Base-by-base conservation (phyloP, 2,329 filamentous ascomycete genomes). In the Stagonosporopsis tanaceti region DNA sequence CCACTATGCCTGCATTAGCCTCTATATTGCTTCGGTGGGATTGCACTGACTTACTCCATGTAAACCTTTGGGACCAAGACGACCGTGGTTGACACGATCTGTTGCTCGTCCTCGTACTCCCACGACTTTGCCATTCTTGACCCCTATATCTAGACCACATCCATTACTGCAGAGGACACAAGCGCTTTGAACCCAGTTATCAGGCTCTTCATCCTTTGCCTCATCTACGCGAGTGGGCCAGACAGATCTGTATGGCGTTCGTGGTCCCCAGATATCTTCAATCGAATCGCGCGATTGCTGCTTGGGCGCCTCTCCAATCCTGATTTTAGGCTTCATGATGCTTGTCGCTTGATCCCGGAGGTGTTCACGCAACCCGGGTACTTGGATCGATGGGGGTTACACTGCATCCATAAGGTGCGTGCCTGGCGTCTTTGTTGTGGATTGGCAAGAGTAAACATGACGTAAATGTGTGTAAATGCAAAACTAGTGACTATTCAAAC, bases 181-280 rank as follows among this genome's bases (percentile, higher is more conserved):
- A 42, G 48, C 48, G 37, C 48, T 51, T 37, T 51, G 48, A 9
- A 51, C 48, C 48, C 50, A 52, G 6, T 53, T 47, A 17, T 53
- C 42, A 9, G 50, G 50, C 20, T 53, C 42, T 47, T 47, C 42
- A 20, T 53, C 50, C 15, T 37, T 47, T 34, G 50, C 35, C 27
- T 53, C 42, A 30, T 53, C 50, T 20, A 53, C 50, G 15, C 50
- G 50, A 35, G 50, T 53, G 20, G 50, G 50, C 50, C 50, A 53
- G 20, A 37, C 42, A 22, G 47, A 44, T 27, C 44, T 47, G 42
- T 53, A 53, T 7, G 34, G 34, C 6, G 37, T 53, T 24, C 42
- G 35, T 27, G 50, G 50, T 20, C 50, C 50, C 50, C 42, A 53
- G 8, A 53, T 47, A 20, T 53, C 50, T 27, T 53, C 50, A n/a